These are phyloP conservation scores for Blepharisma japonicum DNA, from an alignment of 73 alveolate species.

Conservation along the genomic window DNA sequence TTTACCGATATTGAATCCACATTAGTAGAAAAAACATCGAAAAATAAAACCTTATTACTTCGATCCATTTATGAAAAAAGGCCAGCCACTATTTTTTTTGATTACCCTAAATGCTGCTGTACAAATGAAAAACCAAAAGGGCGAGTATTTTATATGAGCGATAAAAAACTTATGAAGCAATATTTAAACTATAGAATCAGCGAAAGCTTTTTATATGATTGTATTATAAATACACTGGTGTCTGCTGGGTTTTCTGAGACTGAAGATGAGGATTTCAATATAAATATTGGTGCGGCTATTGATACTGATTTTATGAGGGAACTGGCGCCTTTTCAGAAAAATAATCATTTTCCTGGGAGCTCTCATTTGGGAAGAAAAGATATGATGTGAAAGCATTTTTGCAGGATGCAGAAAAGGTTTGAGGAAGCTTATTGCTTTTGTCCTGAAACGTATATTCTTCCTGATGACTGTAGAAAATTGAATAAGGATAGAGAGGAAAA, in stretches of 20 bases:
- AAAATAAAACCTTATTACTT: too few relatives aligned
- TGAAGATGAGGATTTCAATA: conserved; percentile 50
- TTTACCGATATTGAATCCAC: too few relatives aligned
- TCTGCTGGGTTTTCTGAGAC: conserved; percentile 61
- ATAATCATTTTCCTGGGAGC: conserved; percentile 88
- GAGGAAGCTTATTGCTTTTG: conserved; percentile 61
- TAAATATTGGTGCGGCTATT: conserved; percentile 40
- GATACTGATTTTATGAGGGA: conserved; percentile 44
- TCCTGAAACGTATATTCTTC: conserved; percentile 85
- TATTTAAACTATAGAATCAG: conserved; percentile 39
- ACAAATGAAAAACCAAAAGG: conserved; percentile 20
- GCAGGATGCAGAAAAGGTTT: conserved; percentile 58
- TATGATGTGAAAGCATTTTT: conserved; percentile 68
- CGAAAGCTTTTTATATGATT: conserved; percentile 56
- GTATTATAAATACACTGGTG: conserved; percentile 58
- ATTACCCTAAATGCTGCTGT: conserved; percentile 40
- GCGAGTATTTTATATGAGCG: not conserved
- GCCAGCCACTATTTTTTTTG: conserved; percentile 48
- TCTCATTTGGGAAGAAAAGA: conserved; percentile 88
- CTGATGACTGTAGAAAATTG: conserved; percentile 78
- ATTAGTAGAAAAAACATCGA: too few relatives aligned
- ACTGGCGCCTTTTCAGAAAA: conserved; percentile 61
- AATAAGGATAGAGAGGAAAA: conserved; percentile 64
- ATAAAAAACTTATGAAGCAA: not conserved
- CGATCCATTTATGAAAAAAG: conserved; percentile 31